Percentiles rank a stretch among this genome's conserved stretches.
Evolutionary conservation across 805 yeast species (phyloP).

Genomic region (Metschnikowia vanudenii): DNA sequence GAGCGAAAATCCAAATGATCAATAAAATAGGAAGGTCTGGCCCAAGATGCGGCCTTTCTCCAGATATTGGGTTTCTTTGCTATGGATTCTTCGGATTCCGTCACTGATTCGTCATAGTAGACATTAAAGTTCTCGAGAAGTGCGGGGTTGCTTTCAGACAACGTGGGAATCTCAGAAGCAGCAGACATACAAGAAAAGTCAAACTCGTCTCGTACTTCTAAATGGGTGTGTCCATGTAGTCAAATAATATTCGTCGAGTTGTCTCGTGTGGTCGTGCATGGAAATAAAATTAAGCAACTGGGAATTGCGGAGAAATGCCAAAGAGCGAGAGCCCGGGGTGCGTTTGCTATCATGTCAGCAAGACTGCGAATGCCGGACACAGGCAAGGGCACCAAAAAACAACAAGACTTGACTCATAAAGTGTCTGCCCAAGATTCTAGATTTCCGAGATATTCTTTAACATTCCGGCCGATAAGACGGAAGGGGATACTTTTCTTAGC

Average conservation of each 20-base stretch:
- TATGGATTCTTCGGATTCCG: not conserved
- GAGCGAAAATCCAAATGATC: conserved; percentile 28
- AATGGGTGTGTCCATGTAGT: not conserved
- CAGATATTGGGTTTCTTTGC: conserved; percentile 1
- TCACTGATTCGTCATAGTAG: not conserved
- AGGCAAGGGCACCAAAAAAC: not conserved
- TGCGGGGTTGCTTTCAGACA: not conserved
- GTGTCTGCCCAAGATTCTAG: conserved; percentile 11
- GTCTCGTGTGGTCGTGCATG: not conserved
- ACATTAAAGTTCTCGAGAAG: not conserved
- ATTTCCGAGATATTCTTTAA: conserved; percentile 20
- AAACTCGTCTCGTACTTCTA: not conserved
- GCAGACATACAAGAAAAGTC: not conserved
- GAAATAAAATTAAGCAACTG: not conserved
- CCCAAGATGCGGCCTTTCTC: conserved; percentile 2
- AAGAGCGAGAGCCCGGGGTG: not conserved
- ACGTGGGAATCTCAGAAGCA: not conserved
- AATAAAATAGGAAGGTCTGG: conserved; percentile 26
- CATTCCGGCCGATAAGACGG: conserved; percentile 29
- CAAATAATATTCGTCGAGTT: not conserved
- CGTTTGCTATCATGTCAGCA: not conserved
- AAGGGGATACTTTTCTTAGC: conserved; percentile 38
- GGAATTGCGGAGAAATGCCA: not conserved
- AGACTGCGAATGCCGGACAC: not conserved
- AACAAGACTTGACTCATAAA: not conserved